Evolutionary conservation across 2,329 filamentous ascomycete genomes (phyloP), one percentile per base, ranked within the genome.

Genomic region (Fusarium caatingaense): DNA sequence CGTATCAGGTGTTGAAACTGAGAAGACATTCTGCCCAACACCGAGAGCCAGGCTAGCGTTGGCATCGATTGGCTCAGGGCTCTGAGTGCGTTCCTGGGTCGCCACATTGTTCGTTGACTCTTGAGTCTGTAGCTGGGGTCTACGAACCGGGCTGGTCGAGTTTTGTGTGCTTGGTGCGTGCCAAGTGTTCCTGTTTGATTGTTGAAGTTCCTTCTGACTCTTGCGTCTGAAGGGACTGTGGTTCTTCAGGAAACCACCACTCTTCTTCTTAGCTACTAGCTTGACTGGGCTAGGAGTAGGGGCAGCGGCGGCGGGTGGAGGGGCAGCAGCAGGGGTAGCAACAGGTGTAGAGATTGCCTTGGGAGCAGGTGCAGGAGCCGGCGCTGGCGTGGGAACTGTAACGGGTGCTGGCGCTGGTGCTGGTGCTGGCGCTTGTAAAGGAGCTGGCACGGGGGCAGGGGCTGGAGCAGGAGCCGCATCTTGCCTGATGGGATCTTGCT

Each of bases 11-110:
- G 92, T 92, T 15, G 92, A 92, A 12, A 99, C 95, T 60, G 97
- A 91, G 75, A 99, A 97, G 13, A 99, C 93, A 74, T 99, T 99
- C 74, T 97, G 93, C 10, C 96, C 96, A 57, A 99, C 89, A 75
- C 98, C 98, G 28, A 99, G 86, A 66, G 97, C 95, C 74, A 98
- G 90, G 78, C 92, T 97, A 41, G 95, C 94, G 67, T 96, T 91
- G 59, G 95, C 94, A 76, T 98, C 96, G 40, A 96, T 94, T 2
- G 92, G 92, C 56, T 97, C 93, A 6, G 93, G 93, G 74, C 93
- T 97, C 16, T 82, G 81, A 11, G 83, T 82, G 18, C 84, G 82
- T 41, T 86, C 82, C 12, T 79, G 72, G 16, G 79, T 75, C 54
- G 79, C 74, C 57, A 82, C 66, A 56, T 76, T 53, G 11, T 42